phyloP scores from a whole-genome alignment of 2,329 filamentous ascomycete genomes.

The Xylaria sp. region DNA sequence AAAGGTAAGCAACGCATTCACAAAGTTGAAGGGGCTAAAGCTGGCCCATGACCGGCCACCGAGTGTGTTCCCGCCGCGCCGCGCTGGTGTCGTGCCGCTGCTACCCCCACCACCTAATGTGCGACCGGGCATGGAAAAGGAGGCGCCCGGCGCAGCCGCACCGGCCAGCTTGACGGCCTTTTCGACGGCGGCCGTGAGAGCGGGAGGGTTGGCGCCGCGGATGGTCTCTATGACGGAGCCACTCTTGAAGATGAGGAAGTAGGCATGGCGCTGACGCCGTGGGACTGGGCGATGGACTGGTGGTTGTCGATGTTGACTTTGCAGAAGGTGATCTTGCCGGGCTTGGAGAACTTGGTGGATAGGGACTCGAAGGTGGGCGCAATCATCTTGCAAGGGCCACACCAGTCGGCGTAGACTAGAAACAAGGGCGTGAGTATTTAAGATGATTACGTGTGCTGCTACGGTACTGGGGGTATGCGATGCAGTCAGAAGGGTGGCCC shows the following conservation, averaged over 20 bases:
- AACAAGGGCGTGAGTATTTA: constrained; percentile 33
- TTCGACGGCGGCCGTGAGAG: constrained; percentile 77
- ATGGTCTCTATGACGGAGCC: constrained; percentile 76
- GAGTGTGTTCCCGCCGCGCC: constrained; percentile 29
- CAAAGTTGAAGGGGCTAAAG: constrained; percentile 50
- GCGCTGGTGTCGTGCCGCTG: constrained; percentile 21
- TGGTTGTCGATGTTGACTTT: constrained; percentile 92
- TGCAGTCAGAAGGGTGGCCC: not conserved
- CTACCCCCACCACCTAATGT: constrained; percentile 54
- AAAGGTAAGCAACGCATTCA: constrained; percentile 59
- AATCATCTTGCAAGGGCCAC: constrained; percentile 90
- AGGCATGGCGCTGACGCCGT: constrained; percentile 86
- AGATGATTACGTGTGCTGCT: not conserved
- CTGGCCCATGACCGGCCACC: constrained; percentile 33
- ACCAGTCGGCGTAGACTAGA: constrained; percentile 93
- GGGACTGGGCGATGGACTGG: constrained; percentile 74
- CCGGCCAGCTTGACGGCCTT: constrained; percentile 63
- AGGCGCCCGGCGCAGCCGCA: constrained; percentile 49
- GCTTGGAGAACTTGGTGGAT: constrained; percentile 77
- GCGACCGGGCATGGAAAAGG: constrained; percentile 61
- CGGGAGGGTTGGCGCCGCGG: constrained; percentile 78
- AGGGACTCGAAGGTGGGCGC: constrained; percentile 88
- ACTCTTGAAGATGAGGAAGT: constrained; percentile 92
- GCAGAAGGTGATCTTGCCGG: constrained; percentile 83
- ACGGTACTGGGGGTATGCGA: constrained; percentile 19